A percentile compares a stretch with the other conserved stretches of the same genome.
Conservation (phyloP, 306 rosid species). For the Canavalia gladiata region DNA sequence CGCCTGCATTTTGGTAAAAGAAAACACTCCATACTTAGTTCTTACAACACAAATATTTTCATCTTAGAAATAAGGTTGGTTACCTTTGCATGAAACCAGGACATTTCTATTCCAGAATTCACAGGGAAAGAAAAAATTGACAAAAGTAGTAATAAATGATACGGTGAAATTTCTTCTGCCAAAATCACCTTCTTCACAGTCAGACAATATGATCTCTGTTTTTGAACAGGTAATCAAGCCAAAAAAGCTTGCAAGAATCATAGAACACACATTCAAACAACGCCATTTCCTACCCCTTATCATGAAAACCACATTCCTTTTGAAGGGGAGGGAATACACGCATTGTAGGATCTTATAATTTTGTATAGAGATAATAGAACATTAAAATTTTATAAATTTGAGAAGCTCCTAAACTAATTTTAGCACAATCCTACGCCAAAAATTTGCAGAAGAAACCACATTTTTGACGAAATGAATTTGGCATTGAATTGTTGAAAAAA, state of each 20-base stretch:
- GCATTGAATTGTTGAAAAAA: conserved; percentile 25
- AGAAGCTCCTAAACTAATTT: conserved; percentile 1
- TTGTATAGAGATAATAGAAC: neutral
- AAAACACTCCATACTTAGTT: conserved; percentile 29
- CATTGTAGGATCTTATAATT: too few species aligned
- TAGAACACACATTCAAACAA: neutral
- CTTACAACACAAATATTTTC: conserved; percentile 7
- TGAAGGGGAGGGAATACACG: neutral
- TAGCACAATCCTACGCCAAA: neutral
- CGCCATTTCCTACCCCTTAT: neutral
- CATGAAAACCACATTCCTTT: conserved; percentile 1
- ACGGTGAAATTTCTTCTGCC: neutral
- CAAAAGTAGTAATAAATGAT: neutral
- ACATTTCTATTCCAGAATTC: neutral
- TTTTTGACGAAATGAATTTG: neutral
- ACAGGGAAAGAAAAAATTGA: neutral
- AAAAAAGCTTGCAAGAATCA: conserved; percentile 23
- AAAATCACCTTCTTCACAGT: conserved; percentile 16
- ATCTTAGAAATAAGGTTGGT: neutral
- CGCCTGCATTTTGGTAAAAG: conserved; percentile 56
- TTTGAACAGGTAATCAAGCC: conserved; percentile 25
- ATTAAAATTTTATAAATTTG: neutral
- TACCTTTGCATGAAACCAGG: neutral
- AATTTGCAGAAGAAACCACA: conserved; percentile 19
- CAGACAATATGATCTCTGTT: conserved; percentile 21